A percentile compares a stretch with the other conserved stretches of the same genome.
phyloP scores from a whole-genome alignment of 177 flowering plant genomes.

The Vitis hybrid region DNA sequence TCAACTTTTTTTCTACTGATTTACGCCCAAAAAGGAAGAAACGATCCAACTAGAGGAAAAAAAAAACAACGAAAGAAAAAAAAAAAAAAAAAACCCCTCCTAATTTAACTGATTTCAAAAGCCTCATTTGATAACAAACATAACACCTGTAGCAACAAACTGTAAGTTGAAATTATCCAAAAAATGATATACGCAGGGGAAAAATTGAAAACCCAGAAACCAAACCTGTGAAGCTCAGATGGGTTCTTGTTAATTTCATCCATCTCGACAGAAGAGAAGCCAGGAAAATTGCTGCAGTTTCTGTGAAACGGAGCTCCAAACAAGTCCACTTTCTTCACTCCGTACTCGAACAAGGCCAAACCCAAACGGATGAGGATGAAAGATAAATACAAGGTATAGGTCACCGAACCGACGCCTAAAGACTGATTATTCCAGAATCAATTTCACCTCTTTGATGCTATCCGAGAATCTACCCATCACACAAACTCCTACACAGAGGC shows the following conservation, averaged over 20 bases:
- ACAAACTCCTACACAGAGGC: too few relatives aligned
- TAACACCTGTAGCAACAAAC: background rate
- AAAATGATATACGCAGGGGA: background rate
- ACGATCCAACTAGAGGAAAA: background rate
- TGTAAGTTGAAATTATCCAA: background rate
- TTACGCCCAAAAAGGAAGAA: too few relatives aligned
- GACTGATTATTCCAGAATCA: too few relatives aligned
- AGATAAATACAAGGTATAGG: too few relatives aligned
- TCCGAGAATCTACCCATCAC: background rate
- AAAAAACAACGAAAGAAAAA: background rate
- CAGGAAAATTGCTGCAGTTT: background rate
- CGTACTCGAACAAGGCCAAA: too few relatives aligned
- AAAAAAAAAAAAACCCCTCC: background rate
- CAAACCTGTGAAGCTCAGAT: constrained; percentile 34
- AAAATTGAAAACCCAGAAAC: constrained; percentile 8
- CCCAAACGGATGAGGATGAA: too few relatives aligned
- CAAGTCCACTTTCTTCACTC: background rate
- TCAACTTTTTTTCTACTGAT: too few relatives aligned
- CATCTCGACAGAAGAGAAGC: constrained; percentile 13
- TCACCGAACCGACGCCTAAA: too few relatives aligned
- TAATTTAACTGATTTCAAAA: background rate
- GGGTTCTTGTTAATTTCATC: constrained; percentile 17
- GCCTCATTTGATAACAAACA: background rate
- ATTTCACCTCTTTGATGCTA: background rate
- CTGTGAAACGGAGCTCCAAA: background rate